Conservation (phyloP, 1,139 yeast genomes). For the Debaryomyces sp. region DNA sequence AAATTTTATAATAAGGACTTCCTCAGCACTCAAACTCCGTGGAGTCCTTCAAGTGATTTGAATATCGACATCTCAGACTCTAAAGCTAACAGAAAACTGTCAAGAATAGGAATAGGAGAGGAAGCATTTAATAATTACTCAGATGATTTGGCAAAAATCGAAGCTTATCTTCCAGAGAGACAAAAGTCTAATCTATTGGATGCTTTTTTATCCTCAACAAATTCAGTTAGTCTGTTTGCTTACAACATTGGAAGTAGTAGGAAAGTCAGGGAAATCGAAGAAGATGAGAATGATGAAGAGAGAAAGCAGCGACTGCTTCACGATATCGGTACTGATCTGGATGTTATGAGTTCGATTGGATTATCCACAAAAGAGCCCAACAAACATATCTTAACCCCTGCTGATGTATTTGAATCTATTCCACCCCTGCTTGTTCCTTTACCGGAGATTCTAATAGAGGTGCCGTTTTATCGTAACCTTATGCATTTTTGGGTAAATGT, state of each 20-base stretch:
- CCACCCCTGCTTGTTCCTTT: constrained; percentile 57
- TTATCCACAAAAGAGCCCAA: neutral
- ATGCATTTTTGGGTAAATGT: constrained; percentile 67
- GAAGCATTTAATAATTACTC: constrained; percentile 20
- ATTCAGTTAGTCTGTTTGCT: constrained; percentile 3
- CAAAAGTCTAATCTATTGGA: constrained; percentile 11
- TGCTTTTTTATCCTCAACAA: constrained; percentile 13
- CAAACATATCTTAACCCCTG: constrained; percentile 7
- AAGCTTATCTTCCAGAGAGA: constrained; percentile 8
- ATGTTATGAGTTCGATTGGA: neutral
- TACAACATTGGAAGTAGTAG: constrained; percentile 3
- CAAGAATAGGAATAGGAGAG: neutral
- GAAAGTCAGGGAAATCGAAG: constrained; percentile 10
- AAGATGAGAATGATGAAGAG: constrained; percentile 13
- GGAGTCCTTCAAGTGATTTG: neutral
- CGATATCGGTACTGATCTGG: constrained; percentile 1
- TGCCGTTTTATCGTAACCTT: constrained; percentile 59
- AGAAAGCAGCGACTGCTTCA: neutral
- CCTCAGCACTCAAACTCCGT: neutral
- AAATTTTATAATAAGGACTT: neutral
- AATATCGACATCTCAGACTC: neutral
- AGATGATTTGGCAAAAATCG: constrained; percentile 23
- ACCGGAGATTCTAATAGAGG: constrained; percentile 59
- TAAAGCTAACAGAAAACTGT: neutral
- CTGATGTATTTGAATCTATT: constrained; percentile 23